Percentiles rank a stretch among this genome's conserved stretches.
phyloP scores from a whole-genome alignment of 2,329 filamentous ascomycete species.

The Pseudophaeomoniella oleicola region DNA sequence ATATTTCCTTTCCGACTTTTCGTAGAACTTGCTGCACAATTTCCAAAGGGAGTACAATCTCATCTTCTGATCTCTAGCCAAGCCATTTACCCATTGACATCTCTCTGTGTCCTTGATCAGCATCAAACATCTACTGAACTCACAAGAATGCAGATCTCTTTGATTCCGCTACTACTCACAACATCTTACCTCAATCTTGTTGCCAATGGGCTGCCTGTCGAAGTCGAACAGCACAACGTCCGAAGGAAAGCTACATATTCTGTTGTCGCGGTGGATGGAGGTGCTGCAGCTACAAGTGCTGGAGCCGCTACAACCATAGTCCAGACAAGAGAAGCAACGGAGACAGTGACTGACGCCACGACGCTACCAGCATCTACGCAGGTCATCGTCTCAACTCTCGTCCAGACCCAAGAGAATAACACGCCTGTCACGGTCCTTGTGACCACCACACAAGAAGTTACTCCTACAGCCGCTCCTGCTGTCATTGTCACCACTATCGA shows the following conservation, averaged over 20 bases:
- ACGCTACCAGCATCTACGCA: conserved; percentile 10
- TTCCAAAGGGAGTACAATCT: too few species aligned
- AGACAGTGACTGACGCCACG: conserved; percentile 11
- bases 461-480: conserved; percentile 3
- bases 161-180: too few species aligned
- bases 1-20: too few species aligned
- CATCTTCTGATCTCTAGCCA: conserved; percentile 51
- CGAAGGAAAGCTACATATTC: conserved; percentile 17
- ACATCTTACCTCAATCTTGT: not conserved
- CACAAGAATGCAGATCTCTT: too few species aligned
- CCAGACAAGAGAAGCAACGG: conserved; percentile 7
- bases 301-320: conserved; percentile 4
- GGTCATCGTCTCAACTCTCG: conserved; percentile 15
- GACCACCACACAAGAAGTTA: conserved; percentile 7
- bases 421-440: conserved; percentile 11
- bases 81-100: conserved; percentile 46
- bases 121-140: too few species aligned
- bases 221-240: conserved; percentile 3
- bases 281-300: conserved; percentile 4
- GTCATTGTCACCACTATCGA: not conserved
- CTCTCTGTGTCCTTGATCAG: too few species aligned
- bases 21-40: too few species aligned
- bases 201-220: not conserved
- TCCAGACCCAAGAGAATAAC: conserved; percentile 9
- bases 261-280: conserved; percentile 19